Percentiles rank a stretch among this genome's conserved stretches.
These are phyloP conservation scores for Aspergillus texensis DNA, from an alignment of 2,329 filamentous ascomycete species.

Conservation along the genomic window DNA sequence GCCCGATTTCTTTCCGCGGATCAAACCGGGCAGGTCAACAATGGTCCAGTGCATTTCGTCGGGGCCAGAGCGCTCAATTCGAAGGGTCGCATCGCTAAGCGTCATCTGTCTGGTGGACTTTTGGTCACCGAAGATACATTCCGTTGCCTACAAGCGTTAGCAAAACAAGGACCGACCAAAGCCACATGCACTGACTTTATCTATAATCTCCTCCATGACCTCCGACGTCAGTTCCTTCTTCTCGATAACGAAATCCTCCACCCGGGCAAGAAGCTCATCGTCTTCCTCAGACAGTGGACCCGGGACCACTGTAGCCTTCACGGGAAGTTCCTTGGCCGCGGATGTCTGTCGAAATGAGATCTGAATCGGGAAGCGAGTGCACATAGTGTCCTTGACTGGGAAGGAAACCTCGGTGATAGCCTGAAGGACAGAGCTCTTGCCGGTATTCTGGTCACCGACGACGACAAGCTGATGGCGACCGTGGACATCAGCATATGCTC, in stretches of 20 bases:
- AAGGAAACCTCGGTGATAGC: conserved; percentile 11
- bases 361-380: conserved; percentile 12
- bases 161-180: neutral
- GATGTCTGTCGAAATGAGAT: conserved; percentile 12
- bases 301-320: neutral
- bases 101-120: neutral
- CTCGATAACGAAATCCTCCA: neutral
- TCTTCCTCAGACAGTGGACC: neutral
- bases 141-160: neutral
- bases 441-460: conserved; percentile 10
- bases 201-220: neutral
- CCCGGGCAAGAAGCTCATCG: neutral
- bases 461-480: neutral
- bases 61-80: neutral
- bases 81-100: neutral
- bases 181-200: neutral
- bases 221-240: neutral
- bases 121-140: neutral
- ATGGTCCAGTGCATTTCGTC: neutral
- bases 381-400: conserved; percentile 5
- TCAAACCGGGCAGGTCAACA: neutral
- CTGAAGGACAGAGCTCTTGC: conserved; percentile 17
- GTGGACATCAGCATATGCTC: neutral
- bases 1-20: neutral
- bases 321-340: neutral